A percentile compares a stretch with the other conserved stretches of the same genome.
These are phyloP conservation scores for Clonostachys chloroleuca DNA, from an alignment of 2,329 filamentous ascomycete species.

Conservation along the genomic window DNA sequence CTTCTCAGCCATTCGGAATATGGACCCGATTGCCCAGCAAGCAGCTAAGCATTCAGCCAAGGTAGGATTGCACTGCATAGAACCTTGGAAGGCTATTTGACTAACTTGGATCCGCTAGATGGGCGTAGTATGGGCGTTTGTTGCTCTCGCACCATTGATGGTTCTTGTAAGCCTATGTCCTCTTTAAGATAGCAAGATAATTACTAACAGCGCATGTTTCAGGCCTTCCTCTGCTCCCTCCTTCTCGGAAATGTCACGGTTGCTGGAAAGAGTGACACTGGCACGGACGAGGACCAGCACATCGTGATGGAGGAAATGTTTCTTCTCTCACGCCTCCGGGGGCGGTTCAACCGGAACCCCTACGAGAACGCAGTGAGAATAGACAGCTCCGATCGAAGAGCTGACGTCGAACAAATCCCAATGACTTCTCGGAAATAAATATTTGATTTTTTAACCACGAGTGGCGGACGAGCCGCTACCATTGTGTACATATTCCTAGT, in stretches of 20 bases:
- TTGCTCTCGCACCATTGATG: conserved; percentile 57
- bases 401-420: too few species aligned
- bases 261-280: conserved; percentile 13
- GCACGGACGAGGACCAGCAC: conserved; percentile 15
- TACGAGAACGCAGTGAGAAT: not conserved
- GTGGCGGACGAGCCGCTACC: too few species aligned
- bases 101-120: conserved; percentile 11
- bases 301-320: conserved; percentile 19
- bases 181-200: not conserved
- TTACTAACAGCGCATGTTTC: conserved; percentile 3
- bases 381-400: not conserved
- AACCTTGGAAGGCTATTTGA: conserved; percentile 12
- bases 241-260: conserved; percentile 24
- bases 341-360: not conserved
- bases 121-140: conserved; percentile 63
- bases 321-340: conserved; percentile 15
- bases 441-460: too few species aligned
- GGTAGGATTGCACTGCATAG: conserved; percentile 16
- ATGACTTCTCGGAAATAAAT: too few species aligned
- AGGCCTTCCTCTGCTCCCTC: conserved; percentile 16
- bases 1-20: conserved; percentile 13
- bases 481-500: too few species aligned
- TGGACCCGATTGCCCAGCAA: conserved; percentile 2
- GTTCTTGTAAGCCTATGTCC: conserved; percentile 20
- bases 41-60: conserved; percentile 17